Evolutionary conservation across 78 protist genomes (phyloP).

Genomic region (Dictyostelium firmibasis): DNA sequence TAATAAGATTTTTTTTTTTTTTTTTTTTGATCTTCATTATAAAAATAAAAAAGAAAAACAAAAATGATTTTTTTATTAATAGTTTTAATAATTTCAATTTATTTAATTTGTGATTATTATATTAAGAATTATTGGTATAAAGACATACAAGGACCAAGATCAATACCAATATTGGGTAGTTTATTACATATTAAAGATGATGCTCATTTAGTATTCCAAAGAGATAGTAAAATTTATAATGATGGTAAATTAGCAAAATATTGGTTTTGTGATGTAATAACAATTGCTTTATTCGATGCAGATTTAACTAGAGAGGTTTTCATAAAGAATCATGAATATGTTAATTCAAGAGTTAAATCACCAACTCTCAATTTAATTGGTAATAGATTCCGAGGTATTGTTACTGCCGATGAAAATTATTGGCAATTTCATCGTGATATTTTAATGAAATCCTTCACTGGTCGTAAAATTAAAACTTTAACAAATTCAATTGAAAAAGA

Average conservation of each 20-base stretch:
- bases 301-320: neutral
- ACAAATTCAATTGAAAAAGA: neutral
- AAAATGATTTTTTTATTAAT: neutral
- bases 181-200: neutral
- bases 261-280: neutral
- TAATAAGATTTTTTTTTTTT: too few species aligned
- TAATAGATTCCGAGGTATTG: neutral
- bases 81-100: too few species aligned
- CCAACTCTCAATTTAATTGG: neutral
- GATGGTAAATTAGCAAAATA: neutral
- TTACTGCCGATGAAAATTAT: neutral
- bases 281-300: neutral
- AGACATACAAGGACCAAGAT: neutral
- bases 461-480: neutral
- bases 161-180: neutral
- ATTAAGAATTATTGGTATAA: neutral
- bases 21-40: too few species aligned
- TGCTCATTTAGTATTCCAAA: neutral
- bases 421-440: conserved; percentile 1
- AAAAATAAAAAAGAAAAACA: too few species aligned
- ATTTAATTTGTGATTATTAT: neutral
- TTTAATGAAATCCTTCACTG: neutral
- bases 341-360: neutral
- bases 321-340: neutral
- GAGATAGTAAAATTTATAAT: neutral